Evolutionary conservation across 768 basidiomycete species (phyloP), one percentile per base, ranked within the genome.

Genomic region (Suillus weaverae): DNA sequence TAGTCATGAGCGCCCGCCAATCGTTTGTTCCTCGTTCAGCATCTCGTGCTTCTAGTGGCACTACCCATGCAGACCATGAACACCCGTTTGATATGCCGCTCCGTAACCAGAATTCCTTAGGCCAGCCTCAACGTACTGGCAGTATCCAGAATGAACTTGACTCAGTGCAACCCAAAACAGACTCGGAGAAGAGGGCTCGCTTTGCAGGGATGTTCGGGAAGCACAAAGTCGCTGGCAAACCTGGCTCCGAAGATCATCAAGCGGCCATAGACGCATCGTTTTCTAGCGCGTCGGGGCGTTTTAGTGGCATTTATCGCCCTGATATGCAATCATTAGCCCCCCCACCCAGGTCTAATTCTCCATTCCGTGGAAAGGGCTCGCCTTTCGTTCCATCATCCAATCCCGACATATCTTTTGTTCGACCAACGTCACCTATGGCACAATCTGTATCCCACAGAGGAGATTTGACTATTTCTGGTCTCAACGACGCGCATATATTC

Each of bases 1-100:
- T 13, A 59, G 18, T 32, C 18, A 59, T 59, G 57, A 59, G 57
- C 39, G 57, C 57, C 6, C 57, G 57, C 39, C 57, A 59, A 26
- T 41, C 57, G 11, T 59, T 59, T 41, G 39, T 59, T 59, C 57
- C 57, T 39, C 57, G 57, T 32, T 59, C 57, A 59, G 39, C 26
- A 41, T 59, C 26, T 59, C 57, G 57, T 59, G 57, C 57, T 59
- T 59, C 57, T 32, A n/a, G n/a, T n/a, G n/a, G n/a, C n/a, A n/a
- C n/a, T n/a, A 32, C 6, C 30, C 57, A 59, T 59, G 18, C 57
- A 41, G 57, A 32, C 11, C 13, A 39, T 20, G 57, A 54, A 35
- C 20, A 35, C 53, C 33, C 32, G 5, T 54, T 54, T 54, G 53
- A 54, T 54, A 35, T 54, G 33, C 33, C 33, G 53, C 32, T 33